Evolutionary conservation across 495 filamentous ascomycete genomes (phyloP).

Genomic region (Rusavskia elegans): DNA sequence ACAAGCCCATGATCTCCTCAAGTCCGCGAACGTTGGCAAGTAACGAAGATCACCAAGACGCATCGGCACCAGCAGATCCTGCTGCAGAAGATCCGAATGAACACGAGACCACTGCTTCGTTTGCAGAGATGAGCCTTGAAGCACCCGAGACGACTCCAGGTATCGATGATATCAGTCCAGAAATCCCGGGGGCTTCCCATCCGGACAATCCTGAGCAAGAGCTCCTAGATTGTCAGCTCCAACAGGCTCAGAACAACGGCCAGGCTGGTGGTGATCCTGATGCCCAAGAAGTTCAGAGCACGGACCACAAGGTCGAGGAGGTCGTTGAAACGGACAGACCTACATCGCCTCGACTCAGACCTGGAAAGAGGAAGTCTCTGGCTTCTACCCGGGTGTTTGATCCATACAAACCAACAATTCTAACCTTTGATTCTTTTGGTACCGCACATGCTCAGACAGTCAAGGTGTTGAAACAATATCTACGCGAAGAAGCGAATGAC

Average conservation of each 20-base stretch:
- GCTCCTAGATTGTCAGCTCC: slow-evolving; percentile 23
- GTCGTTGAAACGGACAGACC: slow-evolving; percentile 2
- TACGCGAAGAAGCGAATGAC: slow-evolving; percentile 50
- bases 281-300: background rate
- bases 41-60: background rate
- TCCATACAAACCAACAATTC: slow-evolving; percentile 44
- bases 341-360: slow-evolving; percentile 7
- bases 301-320: background rate
- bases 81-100: background rate
- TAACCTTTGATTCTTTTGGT: slow-evolving; percentile 79
- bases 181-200: background rate
- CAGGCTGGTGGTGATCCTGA: background rate
- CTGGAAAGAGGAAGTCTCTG: slow-evolving; percentile 20
- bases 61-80: background rate
- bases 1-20: background rate
- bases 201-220: slow-evolving; percentile 16
- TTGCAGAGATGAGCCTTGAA: slow-evolving; percentile 13
- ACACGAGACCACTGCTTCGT: slow-evolving; percentile 7
- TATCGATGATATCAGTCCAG: background rate
- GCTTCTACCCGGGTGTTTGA: slow-evolving; percentile 14
- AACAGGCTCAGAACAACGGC: background rate
- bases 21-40: background rate
- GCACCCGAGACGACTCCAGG: background rate
- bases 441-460: slow-evolving; percentile 41
- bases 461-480: slow-evolving; percentile 56